Evolutionary conservation across 805 yeast species (phyloP).

Genomic region (Saccharomycopsis lassenensis): DNA sequence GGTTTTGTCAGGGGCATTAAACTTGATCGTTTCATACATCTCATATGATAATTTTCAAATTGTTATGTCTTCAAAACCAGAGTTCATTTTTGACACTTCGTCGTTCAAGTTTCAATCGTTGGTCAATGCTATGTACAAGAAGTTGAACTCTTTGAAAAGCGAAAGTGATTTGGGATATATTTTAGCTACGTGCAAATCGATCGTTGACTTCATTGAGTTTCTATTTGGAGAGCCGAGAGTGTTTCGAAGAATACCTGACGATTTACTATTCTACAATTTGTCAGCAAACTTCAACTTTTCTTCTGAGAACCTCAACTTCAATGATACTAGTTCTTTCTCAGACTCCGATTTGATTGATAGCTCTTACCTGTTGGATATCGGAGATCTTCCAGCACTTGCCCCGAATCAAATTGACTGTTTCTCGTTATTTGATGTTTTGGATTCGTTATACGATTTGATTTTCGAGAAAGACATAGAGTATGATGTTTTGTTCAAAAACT

Average conservation of each 20-base stretch:
- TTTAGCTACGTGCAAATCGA: not conserved
- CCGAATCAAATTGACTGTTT: not conserved
- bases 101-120: slow-evolving; percentile 15
- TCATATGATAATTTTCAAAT: slow-evolving; percentile 9
- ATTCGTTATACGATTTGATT: slow-evolving; percentile 2
- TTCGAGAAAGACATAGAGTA: not conserved
- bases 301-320: not conserved
- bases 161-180: not conserved
- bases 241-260: slow-evolving; percentile 11
- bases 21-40: slow-evolving; percentile 3
- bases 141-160: not conserved
- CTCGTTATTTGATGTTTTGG: slow-evolving; percentile 12
- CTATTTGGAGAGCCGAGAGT: slow-evolving; percentile 3
- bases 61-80: slow-evolving; percentile 1
- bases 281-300: not conserved
- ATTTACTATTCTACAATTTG: slow-evolving; percentile 12
- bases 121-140: slow-evolving; percentile 10
- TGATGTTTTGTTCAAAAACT: slow-evolving; percentile 2
- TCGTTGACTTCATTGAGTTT: slow-evolving; percentile 9
- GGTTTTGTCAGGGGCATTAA: slow-evolving; percentile 9
- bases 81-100: slow-evolving; percentile 12
- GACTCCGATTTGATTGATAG: not conserved
- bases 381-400: not conserved
- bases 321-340: not conserved
- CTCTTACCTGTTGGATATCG: not conserved